Base-by-base conservation (phyloP, 2,329 filamentous ascomycete genomes). In the Fusarium sp. region DNA sequence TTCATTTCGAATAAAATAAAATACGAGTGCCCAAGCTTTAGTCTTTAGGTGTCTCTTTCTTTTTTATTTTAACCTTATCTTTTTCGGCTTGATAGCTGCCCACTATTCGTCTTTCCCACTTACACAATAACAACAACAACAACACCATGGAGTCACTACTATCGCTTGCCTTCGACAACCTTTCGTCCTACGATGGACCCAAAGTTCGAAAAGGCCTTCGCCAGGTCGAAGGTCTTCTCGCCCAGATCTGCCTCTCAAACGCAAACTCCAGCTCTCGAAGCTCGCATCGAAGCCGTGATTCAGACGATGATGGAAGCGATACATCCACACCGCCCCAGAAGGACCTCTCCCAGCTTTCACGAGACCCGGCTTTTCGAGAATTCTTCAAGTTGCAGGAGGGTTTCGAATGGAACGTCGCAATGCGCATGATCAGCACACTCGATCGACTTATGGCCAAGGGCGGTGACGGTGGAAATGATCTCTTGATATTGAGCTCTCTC, bases 351-450 rank as follows among this genome's bases (percentile, higher is more conserved):
- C 90, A 94, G 61, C 83, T 98, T 68, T 87, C 88, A 53, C 88
- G 91, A 69, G 96, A 98, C 80, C 93, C 92, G 22, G 95, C 94
- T 22, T 98, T 98, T 78, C 86, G 93, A 72, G 94, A 98, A 81
- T 98, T 98, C 84, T 98, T 97, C 84, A 94, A 97, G 79, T 80
- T 98, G 71, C 96, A 99, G 80, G 94, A 98, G 77, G 93, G 94
- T 4, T 99, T 99, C 78, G 94, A 98, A 83, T 98, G 94, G 92
- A 99, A 99, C 82, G 93, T 98, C 58, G 91, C 94, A 16, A 90
- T 94, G 81, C 90, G 94, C 65, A 86, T 98, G 65, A 91, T 97
- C 67, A 90, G 91, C 56, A 97, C 93, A 60, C 88, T 98, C 45
- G 94, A 98, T 79, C 88, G 93, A 61, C 87, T 98, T 51, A 87